Evolutionary conservation across 768 basidiomycete genomes (phyloP).

Genomic region (Lentinula boryana): DNA sequence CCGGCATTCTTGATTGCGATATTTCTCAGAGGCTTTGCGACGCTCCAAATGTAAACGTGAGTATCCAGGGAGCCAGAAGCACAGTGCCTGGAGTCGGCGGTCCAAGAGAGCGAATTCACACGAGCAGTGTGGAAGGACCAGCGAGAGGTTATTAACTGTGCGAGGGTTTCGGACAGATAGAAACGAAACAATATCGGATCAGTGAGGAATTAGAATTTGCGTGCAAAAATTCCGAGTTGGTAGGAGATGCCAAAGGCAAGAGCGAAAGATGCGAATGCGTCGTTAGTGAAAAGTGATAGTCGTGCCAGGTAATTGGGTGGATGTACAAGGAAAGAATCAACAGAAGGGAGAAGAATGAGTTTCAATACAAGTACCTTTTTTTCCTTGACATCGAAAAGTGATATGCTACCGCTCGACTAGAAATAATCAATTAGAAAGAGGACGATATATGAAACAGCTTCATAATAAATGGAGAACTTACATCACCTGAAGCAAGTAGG

Average conservation of each 20-base stretch:
- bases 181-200: neutral
- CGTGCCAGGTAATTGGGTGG: neutral
- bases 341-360: neutral
- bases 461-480: constrained; percentile 32
- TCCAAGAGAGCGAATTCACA: constrained; percentile 74
- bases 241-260: neutral
- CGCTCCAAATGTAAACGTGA: constrained; percentile 83
- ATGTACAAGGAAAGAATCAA: neutral
- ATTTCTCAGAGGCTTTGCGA: constrained; percentile 62
- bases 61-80: constrained; percentile 93
- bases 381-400: constrained; percentile 67
- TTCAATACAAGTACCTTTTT: constrained; percentile 39
- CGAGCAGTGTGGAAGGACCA: constrained; percentile 89
- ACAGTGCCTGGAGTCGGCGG: constrained; percentile 65
- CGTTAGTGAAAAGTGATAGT: neutral
- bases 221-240: neutral
- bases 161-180: neutral
- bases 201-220: neutral
- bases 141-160: constrained; percentile 58
- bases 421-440: constrained; percentile 1
- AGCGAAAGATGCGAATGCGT: neutral
- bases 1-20: constrained; percentile 82
- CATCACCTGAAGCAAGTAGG: constrained; percentile 80
- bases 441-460: neutral
- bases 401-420: constrained; percentile 77